phyloP scores from a whole-genome alignment of 805 yeast genomes.

The Metschnikowia drakensbergensis region DNA sequence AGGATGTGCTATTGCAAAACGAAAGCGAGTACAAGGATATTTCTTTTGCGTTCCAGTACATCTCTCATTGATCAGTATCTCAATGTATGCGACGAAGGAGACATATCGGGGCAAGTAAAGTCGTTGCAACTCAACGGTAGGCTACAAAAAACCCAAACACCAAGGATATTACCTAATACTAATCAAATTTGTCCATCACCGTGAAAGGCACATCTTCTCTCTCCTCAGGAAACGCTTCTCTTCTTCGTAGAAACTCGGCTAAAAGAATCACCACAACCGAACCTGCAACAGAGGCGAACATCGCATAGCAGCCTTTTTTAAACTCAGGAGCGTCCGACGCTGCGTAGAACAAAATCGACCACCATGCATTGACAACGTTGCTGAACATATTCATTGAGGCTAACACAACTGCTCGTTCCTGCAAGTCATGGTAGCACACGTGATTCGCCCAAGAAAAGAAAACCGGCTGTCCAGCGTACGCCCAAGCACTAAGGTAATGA shows the following conservation, averaged over 20 bases:
- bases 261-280: slow-evolving; percentile 38
- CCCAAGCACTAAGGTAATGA: slow-evolving; percentile 51
- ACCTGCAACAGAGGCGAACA: slow-evolving; percentile 48
- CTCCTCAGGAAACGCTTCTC: background rate
- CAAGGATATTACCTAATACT: no score
- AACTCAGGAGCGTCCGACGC: slow-evolving; percentile 52
- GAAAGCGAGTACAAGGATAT: slow-evolving; percentile 69
- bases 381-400: slow-evolving; percentile 67
- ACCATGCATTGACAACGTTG: slow-evolving; percentile 63
- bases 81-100: no score
- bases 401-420: slow-evolving; percentile 60
- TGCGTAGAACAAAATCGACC: slow-evolving; percentile 51
- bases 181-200: background rate
- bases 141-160: no score
- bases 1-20: slow-evolving; percentile 73
- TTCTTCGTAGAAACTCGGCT: slow-evolving; percentile 41
- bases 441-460: slow-evolving; percentile 64
- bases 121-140: no score
- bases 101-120: no score
- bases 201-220: background rate
- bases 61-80: slow-evolving; percentile 55
- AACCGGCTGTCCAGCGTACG: slow-evolving; percentile 58
- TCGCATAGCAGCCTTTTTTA: slow-evolving; percentile 52
- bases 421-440: slow-evolving; percentile 54
- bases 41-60: slow-evolving; percentile 87